Evolutionary conservation across 1,139 yeast genomes (phyloP), one percentile per base, ranked within the genome.

Genomic region (Pichia norvegensis): DNA sequence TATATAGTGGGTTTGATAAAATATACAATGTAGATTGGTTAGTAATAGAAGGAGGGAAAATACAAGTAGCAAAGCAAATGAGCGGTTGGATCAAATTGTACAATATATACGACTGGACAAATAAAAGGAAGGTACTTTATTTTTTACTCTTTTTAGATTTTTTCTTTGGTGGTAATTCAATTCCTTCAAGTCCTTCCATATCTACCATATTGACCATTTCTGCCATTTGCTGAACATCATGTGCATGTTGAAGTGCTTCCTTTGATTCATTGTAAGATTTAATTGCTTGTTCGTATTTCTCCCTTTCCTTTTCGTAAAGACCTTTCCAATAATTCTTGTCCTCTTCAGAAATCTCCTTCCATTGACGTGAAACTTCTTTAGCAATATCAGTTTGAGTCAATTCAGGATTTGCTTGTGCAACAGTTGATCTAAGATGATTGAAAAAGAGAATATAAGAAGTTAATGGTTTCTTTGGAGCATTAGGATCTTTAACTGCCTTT

Each of bases 361-460:
- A 88, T 62, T 80, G 77, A 57, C 76, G 79, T 46, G 92, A 80
- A 55, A 87, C 81, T 57, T 81, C 81, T 57, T 78, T 81, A 41
- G 94, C 85, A 68, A 86, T 76, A 56, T 85, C 95, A 38, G 79
- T 76, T 44, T 90, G 85, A 22, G 81, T 72, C 53, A 83, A 70
- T 8, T 31, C 82, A 81, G 48, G 72, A 69, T 43, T 70, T 67
- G 49, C 68, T 71, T 62, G 94, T 51, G 82, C 78, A 53, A 87
- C 61, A 20, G 67, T 64, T 50, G 79, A 82, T 60, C 90, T 76
- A 50, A 78, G 72, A 55, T 76, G 76, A 55, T 81, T 80, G 38
- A 82, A 76, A 62, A 78, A 87, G 37, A 90, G 83, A 65, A 87
- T 85, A 68, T 81, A 87, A 48, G 85, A 84, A 35, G 96, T 86